Evolutionary conservation across 2,329 filamentous ascomycete genomes (phyloP), one percentile per base, ranked within the genome.

Genomic region (Akanthomyces muscarius): DNA sequence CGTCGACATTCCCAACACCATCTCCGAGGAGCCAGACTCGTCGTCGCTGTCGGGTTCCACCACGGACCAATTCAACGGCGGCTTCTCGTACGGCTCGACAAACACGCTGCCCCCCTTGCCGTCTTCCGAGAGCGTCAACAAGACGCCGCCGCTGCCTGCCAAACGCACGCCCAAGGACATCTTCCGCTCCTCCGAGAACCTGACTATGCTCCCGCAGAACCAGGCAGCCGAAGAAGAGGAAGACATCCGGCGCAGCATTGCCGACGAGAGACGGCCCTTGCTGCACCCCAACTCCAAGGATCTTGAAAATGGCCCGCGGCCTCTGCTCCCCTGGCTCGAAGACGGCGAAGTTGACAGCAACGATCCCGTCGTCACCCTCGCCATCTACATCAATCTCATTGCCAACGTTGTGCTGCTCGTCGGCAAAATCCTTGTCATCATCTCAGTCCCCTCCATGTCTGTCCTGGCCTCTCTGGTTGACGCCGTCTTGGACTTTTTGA

Each of bases 91-190:
- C 61, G 71, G 73, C 45, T 69, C 71, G 21, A 64, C 66, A 16
- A 68, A 67, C 63, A 65, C 58, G 44, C 59, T 44, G 52, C 71
- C 63, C 67, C 66, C 62, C 55, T 63, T 52, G 63, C 61, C 56
- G 65, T 54, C 52, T 28, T 60, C 33, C n/a, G 59, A 54, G 25
- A 36, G 21, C 30, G 60, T 33, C 30, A 56, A 56, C 60, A 62
- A 44, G 51, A 60, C 54, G 14, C 61, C 53, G n/a, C 69, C 65
- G 11, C 65, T 70, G 69, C 81, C 92, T 63, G 80, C 92, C 66
- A 91, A 90, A 73, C 85, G 91, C 57, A 97, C 92, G 0, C 91
- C 92, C 1, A 91, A 90, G 72, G 91, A 93, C 69, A 86, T 97
- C 61, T 97, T 96, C 74, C 91, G 90, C 45, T 83, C 84, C 18